phyloP scores from a whole-genome alignment of 768 basidiomycete species.

The Filobasidium floriforme region DNA sequence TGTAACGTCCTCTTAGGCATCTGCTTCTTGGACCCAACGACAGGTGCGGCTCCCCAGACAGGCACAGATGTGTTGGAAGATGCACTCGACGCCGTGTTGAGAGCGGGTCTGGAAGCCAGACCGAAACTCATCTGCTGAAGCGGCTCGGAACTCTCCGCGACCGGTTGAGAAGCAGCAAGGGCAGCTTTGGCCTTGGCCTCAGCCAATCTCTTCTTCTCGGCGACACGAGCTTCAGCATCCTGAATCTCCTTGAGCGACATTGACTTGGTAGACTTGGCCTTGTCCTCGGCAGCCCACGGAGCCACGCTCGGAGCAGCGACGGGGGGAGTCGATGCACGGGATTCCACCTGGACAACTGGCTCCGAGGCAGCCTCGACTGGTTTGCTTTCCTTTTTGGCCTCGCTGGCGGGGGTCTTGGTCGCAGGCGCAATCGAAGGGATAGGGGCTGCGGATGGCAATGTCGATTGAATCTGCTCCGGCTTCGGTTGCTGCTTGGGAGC shows the following conservation, averaged over 20 bases:
- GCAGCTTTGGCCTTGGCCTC: slow-evolving; percentile 53
- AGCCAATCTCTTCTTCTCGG: slow-evolving; percentile 66
- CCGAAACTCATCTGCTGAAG: slow-evolving; percentile 42
- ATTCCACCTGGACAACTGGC: slow-evolving; percentile 10
- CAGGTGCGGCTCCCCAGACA: slow-evolving; percentile 14
- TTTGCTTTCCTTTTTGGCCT: slow-evolving; percentile 17
- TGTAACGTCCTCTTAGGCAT: slow-evolving; percentile 82
- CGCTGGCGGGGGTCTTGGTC: background rate
- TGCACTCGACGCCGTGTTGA: slow-evolving; percentile 30
- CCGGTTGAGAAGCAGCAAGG: slow-evolving; percentile 53
- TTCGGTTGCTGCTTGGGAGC: background rate
- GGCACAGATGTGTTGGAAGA: slow-evolving; percentile 13
- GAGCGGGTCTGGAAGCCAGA: slow-evolving; percentile 30
- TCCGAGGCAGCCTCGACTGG: slow-evolving; percentile 19
- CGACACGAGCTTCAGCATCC: slow-evolving; percentile 76
- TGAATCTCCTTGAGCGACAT: slow-evolving; percentile 88
- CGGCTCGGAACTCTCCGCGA: slow-evolving; percentile 24
- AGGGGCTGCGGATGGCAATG: background rate
- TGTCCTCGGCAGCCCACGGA: slow-evolving; percentile 49
- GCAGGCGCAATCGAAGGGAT: background rate
- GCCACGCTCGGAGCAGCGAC: slow-evolving; percentile 29
- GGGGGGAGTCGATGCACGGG: background rate
- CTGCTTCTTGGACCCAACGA: slow-evolving; percentile 58
- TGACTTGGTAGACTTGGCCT: slow-evolving; percentile 46
- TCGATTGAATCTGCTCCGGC: background rate